Base-by-base conservation (phyloP, 2,329 filamentous ascomycete species). In the Coleophoma crateriformis region DNA sequence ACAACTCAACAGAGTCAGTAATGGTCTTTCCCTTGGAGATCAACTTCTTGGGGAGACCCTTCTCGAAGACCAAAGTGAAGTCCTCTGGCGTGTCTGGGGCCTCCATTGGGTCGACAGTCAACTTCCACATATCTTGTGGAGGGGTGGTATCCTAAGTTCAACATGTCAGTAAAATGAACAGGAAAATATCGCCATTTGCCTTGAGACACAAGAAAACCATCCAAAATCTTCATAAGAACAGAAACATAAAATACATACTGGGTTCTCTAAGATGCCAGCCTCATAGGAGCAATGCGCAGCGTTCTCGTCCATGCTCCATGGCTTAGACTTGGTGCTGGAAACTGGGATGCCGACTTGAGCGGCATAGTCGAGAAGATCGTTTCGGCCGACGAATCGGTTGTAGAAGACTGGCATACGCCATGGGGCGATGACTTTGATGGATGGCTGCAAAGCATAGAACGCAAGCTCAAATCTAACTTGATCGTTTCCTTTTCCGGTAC, bases 61-160 rank as follows among this genome's bases (percentile, higher is more conserved):
- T 84, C 63, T 85, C 76, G 67, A 90, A 91, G 65, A 78, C 70
- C 54, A 90, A 65, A 52, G 81, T 84, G 72, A 90, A 83, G 67
- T 90, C 81, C 64, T 82, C 77, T 35, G 86, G 84, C 63, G 78
- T 72, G 64, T 90, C 78, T 52, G 88, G 87, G 2, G 87, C 87
- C 53, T 82, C 79, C 54, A 79, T 69, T 38, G 87, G 87, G 62
- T 87, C 84, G 50, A 78, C 70, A 50, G 84, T 87, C 62, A 85
- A 74, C 62, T 82, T 91, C 88, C 88, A 92, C 82, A 92, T 87
- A 67, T 91, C 86, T 59, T 79, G 75, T 49, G 87, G 87, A 35
- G 87, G 81, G 51, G 84, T 82, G 60, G 77, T 72, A 64, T 78
- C 69, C 27, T 27, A 10, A 19, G 6, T 27, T 27, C 8, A 27